These are phyloP conservation scores for Plasmodium vivax DNA, from an alignment of 169 alveolate genomes.

Conservation along the genomic window DNA sequence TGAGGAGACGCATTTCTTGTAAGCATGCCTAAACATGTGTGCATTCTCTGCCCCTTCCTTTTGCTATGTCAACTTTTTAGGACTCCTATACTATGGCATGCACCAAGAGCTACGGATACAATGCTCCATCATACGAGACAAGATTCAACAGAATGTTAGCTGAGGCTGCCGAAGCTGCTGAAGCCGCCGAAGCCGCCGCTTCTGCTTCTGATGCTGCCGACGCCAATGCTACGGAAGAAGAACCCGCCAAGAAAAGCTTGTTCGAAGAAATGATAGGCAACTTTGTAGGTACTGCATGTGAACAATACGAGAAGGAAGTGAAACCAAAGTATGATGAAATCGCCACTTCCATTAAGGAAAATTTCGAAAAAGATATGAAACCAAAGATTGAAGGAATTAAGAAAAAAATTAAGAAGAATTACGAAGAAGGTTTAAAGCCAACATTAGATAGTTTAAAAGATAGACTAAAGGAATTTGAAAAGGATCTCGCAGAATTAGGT, in stretches of 20 bases:
- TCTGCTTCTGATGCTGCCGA: neutral
- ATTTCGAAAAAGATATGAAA: neutral
- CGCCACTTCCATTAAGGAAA: neutral
- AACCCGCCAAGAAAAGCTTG: neutral
- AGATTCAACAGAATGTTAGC: constrained; percentile 4
- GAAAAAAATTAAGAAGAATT: neutral
- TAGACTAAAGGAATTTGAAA: constrained; percentile 6
- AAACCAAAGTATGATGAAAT: constrained; percentile 1
- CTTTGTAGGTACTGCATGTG: neutral
- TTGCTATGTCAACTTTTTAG: neutral
- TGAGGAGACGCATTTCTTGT: neutral
- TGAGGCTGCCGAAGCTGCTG: constrained; percentile 2
- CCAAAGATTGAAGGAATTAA: constrained; percentile 11
- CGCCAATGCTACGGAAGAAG: neutral
- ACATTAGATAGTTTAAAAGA: neutral
- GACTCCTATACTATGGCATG: neutral
- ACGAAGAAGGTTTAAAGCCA: neutral
- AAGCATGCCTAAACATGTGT: neutral
- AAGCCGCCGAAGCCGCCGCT: neutral
- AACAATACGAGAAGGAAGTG: neutral
- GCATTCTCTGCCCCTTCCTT: neutral
- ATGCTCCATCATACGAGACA: neutral
- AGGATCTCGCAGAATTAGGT: neutral
- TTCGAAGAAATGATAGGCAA: neutral
- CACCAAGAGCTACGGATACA: neutral